Conservation (phyloP, 768 basidiomycete genomes). For the Russula sp. region DNA sequence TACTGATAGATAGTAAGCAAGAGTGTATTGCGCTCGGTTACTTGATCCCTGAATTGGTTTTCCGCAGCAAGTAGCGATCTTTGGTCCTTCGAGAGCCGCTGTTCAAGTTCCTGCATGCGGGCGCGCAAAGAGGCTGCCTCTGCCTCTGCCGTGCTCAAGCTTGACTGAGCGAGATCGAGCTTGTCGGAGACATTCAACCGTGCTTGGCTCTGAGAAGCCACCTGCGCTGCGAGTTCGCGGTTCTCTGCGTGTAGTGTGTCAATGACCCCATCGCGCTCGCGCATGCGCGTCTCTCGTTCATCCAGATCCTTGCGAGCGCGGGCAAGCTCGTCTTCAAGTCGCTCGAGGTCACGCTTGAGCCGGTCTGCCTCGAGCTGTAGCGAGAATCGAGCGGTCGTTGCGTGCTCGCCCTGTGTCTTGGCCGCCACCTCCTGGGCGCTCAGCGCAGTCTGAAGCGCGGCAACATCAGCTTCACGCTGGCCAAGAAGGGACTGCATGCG, state of each 20-base stretch:
- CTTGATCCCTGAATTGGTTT: constrained; percentile 82
- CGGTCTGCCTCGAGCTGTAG: constrained; percentile 88
- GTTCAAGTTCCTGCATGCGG: constrained; percentile 72
- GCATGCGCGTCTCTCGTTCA: constrained; percentile 57
- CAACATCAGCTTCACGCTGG: constrained; percentile 74
- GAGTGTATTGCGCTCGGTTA: constrained; percentile 90
- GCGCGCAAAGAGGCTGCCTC: constrained; percentile 61
- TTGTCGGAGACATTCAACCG: constrained; percentile 85
- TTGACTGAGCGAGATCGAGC: constrained; percentile 67
- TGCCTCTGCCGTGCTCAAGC: constrained; percentile 60
- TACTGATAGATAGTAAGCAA: constrained; percentile 92
- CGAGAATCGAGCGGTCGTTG: constrained; percentile 78
- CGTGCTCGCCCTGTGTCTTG: constrained; percentile 77
- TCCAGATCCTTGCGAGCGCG: constrained; percentile 68
- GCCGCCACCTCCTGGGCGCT: constrained; percentile 70
- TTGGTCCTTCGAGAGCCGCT: constrained; percentile 78
- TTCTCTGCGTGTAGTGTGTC: constrained; percentile 79
- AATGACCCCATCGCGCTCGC: constrained; percentile 69
- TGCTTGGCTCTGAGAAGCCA: constrained; percentile 85
- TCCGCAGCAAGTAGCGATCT: constrained; percentile 67
- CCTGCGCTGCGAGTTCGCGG: constrained; percentile 71
- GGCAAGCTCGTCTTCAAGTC: constrained; percentile 74
- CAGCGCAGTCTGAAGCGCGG: constrained; percentile 68
- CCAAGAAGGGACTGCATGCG: constrained; percentile 60
- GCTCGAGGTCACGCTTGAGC: constrained; percentile 76